These are phyloP conservation scores for Solanum ossicruentum DNA, from an alignment of 257 asterid genomes.

Conservation along the genomic window DNA sequence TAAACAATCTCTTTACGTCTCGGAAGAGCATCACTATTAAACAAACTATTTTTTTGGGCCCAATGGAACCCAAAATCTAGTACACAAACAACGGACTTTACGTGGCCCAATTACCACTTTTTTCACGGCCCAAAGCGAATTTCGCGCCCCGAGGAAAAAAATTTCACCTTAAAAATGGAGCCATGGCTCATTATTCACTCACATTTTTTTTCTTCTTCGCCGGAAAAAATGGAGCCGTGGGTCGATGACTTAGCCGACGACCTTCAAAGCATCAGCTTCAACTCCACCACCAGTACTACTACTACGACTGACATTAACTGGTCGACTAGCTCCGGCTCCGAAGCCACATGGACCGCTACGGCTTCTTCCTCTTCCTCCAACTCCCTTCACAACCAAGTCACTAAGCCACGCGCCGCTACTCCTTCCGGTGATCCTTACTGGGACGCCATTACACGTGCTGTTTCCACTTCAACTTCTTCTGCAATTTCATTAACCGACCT, in stretches of 20 bases:
- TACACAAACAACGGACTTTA: neutral
- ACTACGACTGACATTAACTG: constrained; percentile 74
- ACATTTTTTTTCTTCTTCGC: neutral
- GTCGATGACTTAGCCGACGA: constrained; percentile 68
- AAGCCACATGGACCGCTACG: constrained; percentile 60
- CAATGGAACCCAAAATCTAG: neutral
- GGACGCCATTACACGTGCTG: constrained; percentile 51
- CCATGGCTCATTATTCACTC: neutral
- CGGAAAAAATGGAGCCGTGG: constrained; percentile 50
- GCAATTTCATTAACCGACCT: constrained; percentile 56
- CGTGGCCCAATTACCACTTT: neutral
- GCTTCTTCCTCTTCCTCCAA: constrained; percentile 23
- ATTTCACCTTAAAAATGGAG: neutral
- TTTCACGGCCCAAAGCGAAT: neutral
- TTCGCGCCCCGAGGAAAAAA: neutral
- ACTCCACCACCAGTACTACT: constrained; percentile 64
- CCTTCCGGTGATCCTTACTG: constrained; percentile 73
- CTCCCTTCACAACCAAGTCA: constrained; percentile 10
- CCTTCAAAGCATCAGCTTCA: constrained; percentile 86
- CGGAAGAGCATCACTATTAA: no score
- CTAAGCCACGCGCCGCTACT: constrained; percentile 27
- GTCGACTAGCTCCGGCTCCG: constrained; percentile 87
- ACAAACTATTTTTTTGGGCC: neutral
- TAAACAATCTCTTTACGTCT: no score
- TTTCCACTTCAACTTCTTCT: constrained; percentile 16